Evolutionary conservation across 2,329 filamentous ascomycete genomes (phyloP).

Genomic region (Colletotrichum tanaceti): DNA sequence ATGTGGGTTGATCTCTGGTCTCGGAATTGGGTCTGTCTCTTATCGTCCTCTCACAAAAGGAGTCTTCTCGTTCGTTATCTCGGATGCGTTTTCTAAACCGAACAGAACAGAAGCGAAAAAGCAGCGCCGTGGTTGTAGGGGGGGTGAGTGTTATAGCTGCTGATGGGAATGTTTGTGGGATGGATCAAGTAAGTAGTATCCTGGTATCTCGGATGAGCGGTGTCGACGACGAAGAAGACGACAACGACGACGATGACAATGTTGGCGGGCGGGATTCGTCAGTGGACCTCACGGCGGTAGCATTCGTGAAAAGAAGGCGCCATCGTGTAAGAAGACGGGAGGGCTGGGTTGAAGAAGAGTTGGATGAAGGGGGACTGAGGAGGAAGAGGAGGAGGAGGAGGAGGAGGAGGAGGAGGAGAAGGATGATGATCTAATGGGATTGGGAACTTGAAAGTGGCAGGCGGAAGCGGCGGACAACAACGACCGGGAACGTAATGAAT

Average conservation of each 20-base stretch:
- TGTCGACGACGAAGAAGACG: too few species aligned
- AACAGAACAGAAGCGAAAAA: neutral
- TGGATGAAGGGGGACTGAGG: constrained; percentile 2
- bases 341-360: constrained; percentile 5
- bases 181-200: neutral
- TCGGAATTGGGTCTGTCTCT: too few species aligned
- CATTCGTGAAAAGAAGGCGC: constrained; percentile 27
- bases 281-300: constrained; percentile 36
- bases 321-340: constrained; percentile 25
- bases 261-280: neutral
- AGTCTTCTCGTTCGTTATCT: neutral
- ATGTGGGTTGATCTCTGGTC: neutral
- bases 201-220: constrained; percentile 1
- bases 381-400: constrained; percentile 8
- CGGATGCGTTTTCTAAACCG: neutral
- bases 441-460: constrained; percentile 22
- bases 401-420: constrained; percentile 13
- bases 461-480: constrained; percentile 36
- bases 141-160: constrained; percentile 7
- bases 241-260: neutral
- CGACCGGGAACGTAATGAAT: constrained; percentile 27
- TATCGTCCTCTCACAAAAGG: neutral
- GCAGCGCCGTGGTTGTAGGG: neutral
- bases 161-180: constrained; percentile 9
- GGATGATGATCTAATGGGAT: constrained; percentile 31